A percentile compares a stretch with the other conserved stretches of the same genome.
phyloP scores from a whole-genome alignment of 1,284 basidiomycete genomes.

The Rhizoctonia solani region DNA sequence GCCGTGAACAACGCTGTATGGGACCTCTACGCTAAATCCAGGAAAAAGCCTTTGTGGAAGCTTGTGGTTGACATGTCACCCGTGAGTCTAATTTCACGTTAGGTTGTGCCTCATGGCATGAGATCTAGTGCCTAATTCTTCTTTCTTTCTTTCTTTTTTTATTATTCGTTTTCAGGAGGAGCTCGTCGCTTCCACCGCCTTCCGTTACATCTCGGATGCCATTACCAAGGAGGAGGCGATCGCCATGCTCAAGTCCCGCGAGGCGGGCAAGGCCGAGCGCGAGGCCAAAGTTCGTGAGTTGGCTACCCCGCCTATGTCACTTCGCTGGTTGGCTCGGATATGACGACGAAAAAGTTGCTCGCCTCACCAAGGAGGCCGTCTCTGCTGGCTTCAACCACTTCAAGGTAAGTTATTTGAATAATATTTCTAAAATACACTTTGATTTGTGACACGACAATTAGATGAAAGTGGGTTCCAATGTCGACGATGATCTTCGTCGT shows the following conservation, averaged over 20 bases:
- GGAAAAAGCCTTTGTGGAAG: conserved; percentile 58
- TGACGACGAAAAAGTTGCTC: conserved; percentile 86
- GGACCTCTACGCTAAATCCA: conserved; percentile 55
- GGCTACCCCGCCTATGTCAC: conserved; percentile 96
- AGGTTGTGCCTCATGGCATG: not conserved
- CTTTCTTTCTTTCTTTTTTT: too few relatives aligned
- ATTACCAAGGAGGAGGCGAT: conserved; percentile 91
- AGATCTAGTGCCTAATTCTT: not conserved
- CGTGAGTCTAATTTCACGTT: conserved; percentile 42
- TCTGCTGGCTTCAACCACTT: conserved; percentile 91
- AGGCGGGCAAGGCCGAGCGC: conserved; percentile 74
- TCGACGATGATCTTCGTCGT: conserved; percentile 81
- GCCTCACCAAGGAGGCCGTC: conserved; percentile 84
- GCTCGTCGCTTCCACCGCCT: conserved; percentile 80
- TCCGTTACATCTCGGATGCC: conserved; percentile 92
- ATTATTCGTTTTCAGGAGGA: conserved; percentile 74
- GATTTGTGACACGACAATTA: conserved; percentile 36
- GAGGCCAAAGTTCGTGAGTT: conserved; percentile 68
- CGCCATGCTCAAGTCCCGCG: conserved; percentile 76
- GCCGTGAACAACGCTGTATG: conserved; percentile 55
- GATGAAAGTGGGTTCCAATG: conserved; percentile 92
- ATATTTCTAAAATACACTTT: not conserved
- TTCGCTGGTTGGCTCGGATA: conserved; percentile 92
- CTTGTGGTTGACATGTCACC: conserved; percentile 57
- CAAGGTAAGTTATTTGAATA: conserved; percentile 59